Percentiles rank a stretch among this genome's conserved stretches.
Conservation (phyloP, 306 rosid species). For the Vicia faba region DNA sequence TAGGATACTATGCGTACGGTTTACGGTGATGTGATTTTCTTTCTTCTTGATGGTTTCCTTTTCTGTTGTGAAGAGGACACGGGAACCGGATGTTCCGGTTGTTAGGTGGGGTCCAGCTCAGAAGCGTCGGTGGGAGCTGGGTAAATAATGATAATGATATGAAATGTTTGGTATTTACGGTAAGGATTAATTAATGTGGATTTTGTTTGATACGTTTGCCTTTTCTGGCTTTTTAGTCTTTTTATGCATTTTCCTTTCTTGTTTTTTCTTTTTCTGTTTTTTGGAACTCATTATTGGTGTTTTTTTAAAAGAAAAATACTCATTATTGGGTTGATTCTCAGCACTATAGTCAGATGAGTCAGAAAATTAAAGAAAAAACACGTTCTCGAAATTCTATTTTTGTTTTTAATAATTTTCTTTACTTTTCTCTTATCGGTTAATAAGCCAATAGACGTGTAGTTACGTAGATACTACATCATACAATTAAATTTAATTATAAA, state of each 20-base stretch:
- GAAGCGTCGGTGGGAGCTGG: slow-evolving; percentile 37
- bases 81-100: slow-evolving; percentile 4
- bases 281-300: too few relatives aligned
- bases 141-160: neutral
- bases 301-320: too few relatives aligned
- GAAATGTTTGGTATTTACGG: slow-evolving; percentile 21
- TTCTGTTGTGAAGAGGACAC: slow-evolving; percentile 31
- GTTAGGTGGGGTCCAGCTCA: slow-evolving; percentile 8
- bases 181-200: slow-evolving; percentile 13
- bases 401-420: too few relatives aligned
- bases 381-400: too few relatives aligned
- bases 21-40: slow-evolving; percentile 38
- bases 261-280: neutral
- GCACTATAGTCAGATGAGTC: too few relatives aligned
- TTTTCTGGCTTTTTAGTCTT: neutral
- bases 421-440: too few relatives aligned
- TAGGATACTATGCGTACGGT: slow-evolving; percentile 44
- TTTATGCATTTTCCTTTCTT: neutral
- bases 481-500: too few relatives aligned
- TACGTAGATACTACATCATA: too few relatives aligned
- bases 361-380: too few relatives aligned
- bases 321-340: too few relatives aligned
- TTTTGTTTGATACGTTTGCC: slow-evolving; percentile 21
- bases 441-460: too few relatives aligned
- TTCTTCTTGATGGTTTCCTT: neutral